Evolutionary conservation across 2,329 filamentous ascomycete species (phyloP), one percentile per base, ranked within the genome.

Genomic region (Exophiala sp.): DNA sequence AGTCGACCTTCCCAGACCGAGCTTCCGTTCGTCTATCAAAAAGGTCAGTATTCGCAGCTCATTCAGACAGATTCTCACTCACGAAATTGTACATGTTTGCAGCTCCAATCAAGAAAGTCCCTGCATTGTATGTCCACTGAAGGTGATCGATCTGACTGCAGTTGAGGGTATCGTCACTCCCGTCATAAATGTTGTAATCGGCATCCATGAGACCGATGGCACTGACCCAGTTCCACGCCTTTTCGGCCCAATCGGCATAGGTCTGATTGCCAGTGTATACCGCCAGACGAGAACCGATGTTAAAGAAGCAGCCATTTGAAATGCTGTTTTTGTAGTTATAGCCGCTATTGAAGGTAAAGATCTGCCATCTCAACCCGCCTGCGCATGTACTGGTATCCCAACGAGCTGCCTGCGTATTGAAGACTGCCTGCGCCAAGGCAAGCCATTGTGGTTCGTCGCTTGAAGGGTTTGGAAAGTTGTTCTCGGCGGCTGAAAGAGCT

Each of bases 341-440:
- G 4, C 89, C 89, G 52, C 78, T 81, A 72, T 91, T 91, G 72
- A 85, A 88, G 10, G 82, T 78, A 72, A 86, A 91, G 57, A 95
- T 87, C 72, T 95, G 90, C 91, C 91, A 95, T 59, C 87, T 83
- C 61, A 95, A 71, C 8, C 90, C 90, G 46, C 90, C 90, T 43
- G 73, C 76, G 69, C 90, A 95, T 1, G 76, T 77, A 0, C 71
- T 64, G 2, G 71, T 73, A 62, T 94, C 85, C 86, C 88, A 92
- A 18, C 89, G 81, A 16, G 71, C 71, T 2, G 82, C 83, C 65
- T 90, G 89, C 47, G 86, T 84, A 72, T 92, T 90, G 70, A 92
- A 95, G 1, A 89, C 86, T 9, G 86, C 87, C 68, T 91, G 87
- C 0, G 81, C 85, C 49, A 94, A 78, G 5, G 85, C 83, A n/a